Evolutionary conservation across 495 filamentous ascomycete genomes (phyloP).

Genomic region (Neurospora intermedia): DNA sequence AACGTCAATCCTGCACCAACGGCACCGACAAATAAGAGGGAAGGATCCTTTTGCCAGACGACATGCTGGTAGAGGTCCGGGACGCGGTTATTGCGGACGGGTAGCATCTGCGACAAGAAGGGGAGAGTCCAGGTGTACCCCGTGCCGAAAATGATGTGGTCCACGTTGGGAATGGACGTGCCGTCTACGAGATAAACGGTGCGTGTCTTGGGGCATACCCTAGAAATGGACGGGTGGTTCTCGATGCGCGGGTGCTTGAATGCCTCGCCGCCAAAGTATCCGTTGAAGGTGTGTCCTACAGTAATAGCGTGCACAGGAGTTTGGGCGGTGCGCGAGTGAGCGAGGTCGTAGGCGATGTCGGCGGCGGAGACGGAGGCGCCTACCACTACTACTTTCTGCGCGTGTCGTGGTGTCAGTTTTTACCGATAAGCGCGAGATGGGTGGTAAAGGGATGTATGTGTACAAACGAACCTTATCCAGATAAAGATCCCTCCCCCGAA

Average conservation of each 20-base stretch:
- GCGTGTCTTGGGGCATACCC: constrained; percentile 22
- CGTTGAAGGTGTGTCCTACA: constrained; percentile 32
- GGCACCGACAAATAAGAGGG: constrained; percentile 23
- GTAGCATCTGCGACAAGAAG: constrained; percentile 36
- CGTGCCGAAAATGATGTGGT: constrained; percentile 48
- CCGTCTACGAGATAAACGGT: constrained; percentile 41
- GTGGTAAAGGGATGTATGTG: not conserved
- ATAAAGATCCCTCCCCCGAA: constrained; percentile 45
- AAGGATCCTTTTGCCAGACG: constrained; percentile 38
- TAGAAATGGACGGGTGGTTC: constrained; percentile 33
- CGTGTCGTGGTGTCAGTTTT: not conserved
- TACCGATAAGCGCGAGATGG: not conserved
- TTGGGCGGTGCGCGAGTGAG: constrained; percentile 15
- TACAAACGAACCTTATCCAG: constrained; percentile 36
- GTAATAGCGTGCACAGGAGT: constrained; percentile 22
- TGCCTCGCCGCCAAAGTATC: constrained; percentile 40
- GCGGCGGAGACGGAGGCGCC: constrained; percentile 62
- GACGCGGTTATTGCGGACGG: constrained; percentile 41
- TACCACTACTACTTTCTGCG: constrained; percentile 48
- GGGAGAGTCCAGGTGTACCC: constrained; percentile 47
- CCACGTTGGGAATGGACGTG: constrained; percentile 34
- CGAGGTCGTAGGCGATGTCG: constrained; percentile 66
- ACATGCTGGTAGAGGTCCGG: constrained; percentile 47
- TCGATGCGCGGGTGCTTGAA: constrained; percentile 41
- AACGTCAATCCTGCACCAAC: constrained; percentile 24